Evolutionary conservation across 2,329 filamentous ascomycete species (phyloP), one percentile per base, ranked within the genome.

Genomic region (Hortaea sp.): DNA sequence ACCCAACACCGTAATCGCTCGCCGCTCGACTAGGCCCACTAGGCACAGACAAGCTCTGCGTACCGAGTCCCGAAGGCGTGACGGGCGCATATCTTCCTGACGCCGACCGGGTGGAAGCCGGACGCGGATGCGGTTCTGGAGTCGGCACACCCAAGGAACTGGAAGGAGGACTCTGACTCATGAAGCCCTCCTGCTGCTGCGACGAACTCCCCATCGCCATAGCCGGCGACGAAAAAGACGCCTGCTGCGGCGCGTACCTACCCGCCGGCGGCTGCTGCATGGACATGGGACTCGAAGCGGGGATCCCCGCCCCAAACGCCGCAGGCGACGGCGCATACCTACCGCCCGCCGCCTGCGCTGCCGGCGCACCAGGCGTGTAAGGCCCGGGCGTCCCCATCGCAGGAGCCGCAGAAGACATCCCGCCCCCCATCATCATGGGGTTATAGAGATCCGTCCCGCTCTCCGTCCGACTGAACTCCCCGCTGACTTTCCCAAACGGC

Each of bases 381-480:
- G 40, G 13, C 10, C 40, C 40, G 3, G 20, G 20, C 4, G 20
- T 20, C 20, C 20, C 20, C 20, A 20, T 20, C 20, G 28, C 40
- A 29, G 40, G 30, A 7, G 40, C 10, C 2, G 29, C 47, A 39
- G 49, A 43, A 7, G 53, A 43, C 42, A 54, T 45, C n/a, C 54
- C 49, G 57, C 76, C 41, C 39, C 49, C 53, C 37, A 49, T 53
- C 53, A 58, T 52, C 49, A 60, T 79, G 5, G 73, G 68, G 7
- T 81, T 82, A 61, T 92, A 94, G 5, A 85, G 67, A 54, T 95
- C 89, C 40, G 87, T 79, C 56, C 76, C 80, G 4, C 76, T 78
- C 11, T 73, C 75, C 4, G 85, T 92, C 3, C 69, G 65, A 42
- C 68, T 72, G 39, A 73, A 57, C n/a, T 81, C 80, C n/a, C 84